Base-by-base conservation (phyloP, 176 grass and related monocot genomes). In the Bonia amplexicaulis region DNA sequence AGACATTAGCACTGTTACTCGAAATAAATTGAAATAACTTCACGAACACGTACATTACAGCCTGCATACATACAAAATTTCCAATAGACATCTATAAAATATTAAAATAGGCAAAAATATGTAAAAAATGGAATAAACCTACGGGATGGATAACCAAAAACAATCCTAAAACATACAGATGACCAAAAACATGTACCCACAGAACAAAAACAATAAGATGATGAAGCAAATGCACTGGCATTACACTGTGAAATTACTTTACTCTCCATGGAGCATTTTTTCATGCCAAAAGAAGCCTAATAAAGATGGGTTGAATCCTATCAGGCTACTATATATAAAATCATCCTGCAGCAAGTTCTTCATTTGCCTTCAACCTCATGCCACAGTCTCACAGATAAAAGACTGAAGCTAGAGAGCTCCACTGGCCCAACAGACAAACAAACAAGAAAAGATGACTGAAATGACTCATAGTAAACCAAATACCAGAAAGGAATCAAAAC, bases 301-400 rank as follows among this genome's bases (percentile, higher is more conserved):
- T 73, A 73, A 82, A 51, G 57, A 78, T 33, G 37, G 31, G 40
- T 58, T 16, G 4, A 58, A 86, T 29, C 44, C 48, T 66, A 57
- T 71, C 31, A 1, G 44, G 54, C 42, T 48, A 25, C 72, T 67
- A 80, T 70, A 57, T 6, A 62, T 19, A 46, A 22, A 27, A 53
- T 47, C 33, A 82, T 77, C 54, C 64, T 77, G 3, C 47, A 48
- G 73, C 39, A 86, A 60, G 57, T 71, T 17, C 0, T 87, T 76
- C 16, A 17, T n/a, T 76, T 84, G 17, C 59, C 40, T 48, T 54
- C 51, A 73, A 66, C 54, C 57, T 27, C 14, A 79, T 82, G 8
- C 6, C 17, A 79, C 39, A 20, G 17, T 19, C 37, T 35, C 57
- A 86, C 39, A 66, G 58, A 82, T 83, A 83, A 42, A 19, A 60